Evolutionary conservation across 345 rosid species (phyloP).

Genomic region (Aegle marmelos): DNA sequence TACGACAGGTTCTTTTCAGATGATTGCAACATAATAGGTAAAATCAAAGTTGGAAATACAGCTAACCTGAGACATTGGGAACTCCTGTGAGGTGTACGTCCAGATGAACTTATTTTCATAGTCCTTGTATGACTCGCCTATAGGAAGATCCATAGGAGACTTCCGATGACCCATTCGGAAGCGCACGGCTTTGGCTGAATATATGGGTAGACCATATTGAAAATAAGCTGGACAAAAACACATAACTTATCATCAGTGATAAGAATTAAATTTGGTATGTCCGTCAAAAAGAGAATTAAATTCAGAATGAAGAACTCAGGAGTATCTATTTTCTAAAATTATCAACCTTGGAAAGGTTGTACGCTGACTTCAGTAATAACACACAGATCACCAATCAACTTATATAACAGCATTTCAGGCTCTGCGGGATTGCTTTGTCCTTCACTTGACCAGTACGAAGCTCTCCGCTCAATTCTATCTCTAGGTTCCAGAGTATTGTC

Average conservation of each 20-base stretch:
- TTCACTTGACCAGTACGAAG: constrained; percentile 95
- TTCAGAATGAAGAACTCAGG: not conserved
- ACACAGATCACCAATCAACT: constrained; percentile 59
- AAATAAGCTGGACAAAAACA: constrained; percentile 61
- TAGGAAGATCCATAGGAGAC: constrained; percentile 19
- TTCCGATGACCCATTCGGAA: constrained; percentile 65
- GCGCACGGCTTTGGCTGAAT: constrained; percentile 73
- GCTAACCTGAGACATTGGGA: constrained; percentile 89
- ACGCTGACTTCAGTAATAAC: constrained; percentile 66
- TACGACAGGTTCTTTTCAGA: not conserved
- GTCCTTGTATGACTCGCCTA: constrained; percentile 28
- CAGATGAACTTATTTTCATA: constrained; percentile 48
- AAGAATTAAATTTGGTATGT: not conserved
- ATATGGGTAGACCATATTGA: constrained; percentile 66
- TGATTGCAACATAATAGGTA: not conserved
- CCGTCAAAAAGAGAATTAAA: not conserved
- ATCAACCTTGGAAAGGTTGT: constrained; percentile 78
- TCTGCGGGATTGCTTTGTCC: constrained; percentile 64
- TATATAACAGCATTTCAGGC: constrained; percentile 87
- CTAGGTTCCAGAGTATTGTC: constrained; percentile 60
- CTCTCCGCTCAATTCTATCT: constrained; percentile 39
- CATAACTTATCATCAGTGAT: constrained; percentile 18
- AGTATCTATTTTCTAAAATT: constrained; percentile 2
- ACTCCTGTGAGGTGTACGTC: constrained; percentile 85
- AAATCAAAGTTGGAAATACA: not conserved